Evolutionary conservation across 768 basidiomycete species (phyloP).

Genomic region (Tricholoma saponaceum): DNA sequence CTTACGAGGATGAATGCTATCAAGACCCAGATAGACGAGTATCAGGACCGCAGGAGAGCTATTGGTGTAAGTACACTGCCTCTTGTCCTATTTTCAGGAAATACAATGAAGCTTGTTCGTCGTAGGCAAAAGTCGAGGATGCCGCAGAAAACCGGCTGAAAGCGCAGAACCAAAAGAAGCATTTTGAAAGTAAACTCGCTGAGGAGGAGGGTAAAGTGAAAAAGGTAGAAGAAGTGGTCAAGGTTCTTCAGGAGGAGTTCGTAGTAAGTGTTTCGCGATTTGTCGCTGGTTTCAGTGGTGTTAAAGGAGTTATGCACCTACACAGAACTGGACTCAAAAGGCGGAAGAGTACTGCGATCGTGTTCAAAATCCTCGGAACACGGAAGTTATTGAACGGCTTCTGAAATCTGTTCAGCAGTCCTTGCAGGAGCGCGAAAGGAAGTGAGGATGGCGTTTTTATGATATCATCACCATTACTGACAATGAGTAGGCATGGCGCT

Average conservation of each 20-base stretch:
- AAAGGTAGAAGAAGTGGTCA: constrained; percentile 39
- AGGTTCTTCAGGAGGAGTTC: constrained; percentile 59
- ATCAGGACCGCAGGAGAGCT: constrained; percentile 37
- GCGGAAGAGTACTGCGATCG: constrained; percentile 61
- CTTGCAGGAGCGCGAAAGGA: constrained; percentile 61
- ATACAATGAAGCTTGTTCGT: background rate
- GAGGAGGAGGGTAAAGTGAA: constrained; percentile 44
- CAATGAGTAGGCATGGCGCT: constrained; percentile 57
- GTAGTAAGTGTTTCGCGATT: constrained; percentile 33
- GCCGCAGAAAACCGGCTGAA: constrained; percentile 46
- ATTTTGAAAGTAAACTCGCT: constrained; percentile 50
- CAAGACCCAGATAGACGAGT: constrained; percentile 47
- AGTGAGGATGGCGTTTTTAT: constrained; percentile 22
- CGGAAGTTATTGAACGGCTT: constrained; percentile 51
- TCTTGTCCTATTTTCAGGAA: background rate
- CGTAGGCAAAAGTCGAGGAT: constrained; percentile 44
- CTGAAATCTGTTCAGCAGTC: constrained; percentile 63
- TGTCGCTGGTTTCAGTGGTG: background rate
- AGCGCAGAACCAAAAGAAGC: constrained; percentile 42
- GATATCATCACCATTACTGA: background rate
- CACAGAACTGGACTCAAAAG: constrained; percentile 58
- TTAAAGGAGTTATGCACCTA: background rate
- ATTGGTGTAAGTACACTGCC: constrained; percentile 37
- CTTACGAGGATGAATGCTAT: constrained; percentile 41
- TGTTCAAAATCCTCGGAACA: constrained; percentile 53